Evolutionary conservation across 805 yeast species (phyloP).

Genomic region (Wickerhamomyces alni): DNA sequence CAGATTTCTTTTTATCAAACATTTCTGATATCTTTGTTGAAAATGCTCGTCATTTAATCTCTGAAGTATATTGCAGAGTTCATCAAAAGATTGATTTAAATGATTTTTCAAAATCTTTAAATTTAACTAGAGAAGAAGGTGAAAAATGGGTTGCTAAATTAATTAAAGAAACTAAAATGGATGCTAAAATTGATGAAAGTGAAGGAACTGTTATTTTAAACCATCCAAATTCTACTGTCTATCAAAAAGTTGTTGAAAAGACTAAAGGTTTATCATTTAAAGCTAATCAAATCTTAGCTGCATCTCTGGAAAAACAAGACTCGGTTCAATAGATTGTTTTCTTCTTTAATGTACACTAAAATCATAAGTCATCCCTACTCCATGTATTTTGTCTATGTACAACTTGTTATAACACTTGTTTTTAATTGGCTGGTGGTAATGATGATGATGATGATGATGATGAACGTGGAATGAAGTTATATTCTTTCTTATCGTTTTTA

Average conservation of each 20-base stretch:
- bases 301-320: conserved; percentile 31
- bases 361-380: too few species aligned
- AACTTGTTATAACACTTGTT: too few species aligned
- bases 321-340: background rate
- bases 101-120: conserved; percentile 38
- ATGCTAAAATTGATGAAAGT: conserved; percentile 47
- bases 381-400: too few species aligned
- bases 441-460: too few species aligned
- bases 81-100: conserved; percentile 43
- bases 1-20: conserved; percentile 51
- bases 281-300: conserved; percentile 49
- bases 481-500: conserved; percentile 14
- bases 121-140: conserved; percentile 39
- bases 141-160: conserved; percentile 46
- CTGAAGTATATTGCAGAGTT: conserved; percentile 49
- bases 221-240: conserved; percentile 47
- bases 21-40: conserved; percentile 36
- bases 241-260: conserved; percentile 64
- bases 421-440: too few species aligned
- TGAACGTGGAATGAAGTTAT: conserved; percentile 18
- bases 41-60: conserved; percentile 43
- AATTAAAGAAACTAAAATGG: conserved; percentile 43
- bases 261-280: conserved; percentile 60
- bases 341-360: background rate
- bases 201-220: conserved; percentile 48